Percentiles rank a stretch among this genome's conserved stretches.
phyloP scores from a whole-genome alignment of 2,329 filamentous ascomycete genomes.

The Claviceps citrina region DNA sequence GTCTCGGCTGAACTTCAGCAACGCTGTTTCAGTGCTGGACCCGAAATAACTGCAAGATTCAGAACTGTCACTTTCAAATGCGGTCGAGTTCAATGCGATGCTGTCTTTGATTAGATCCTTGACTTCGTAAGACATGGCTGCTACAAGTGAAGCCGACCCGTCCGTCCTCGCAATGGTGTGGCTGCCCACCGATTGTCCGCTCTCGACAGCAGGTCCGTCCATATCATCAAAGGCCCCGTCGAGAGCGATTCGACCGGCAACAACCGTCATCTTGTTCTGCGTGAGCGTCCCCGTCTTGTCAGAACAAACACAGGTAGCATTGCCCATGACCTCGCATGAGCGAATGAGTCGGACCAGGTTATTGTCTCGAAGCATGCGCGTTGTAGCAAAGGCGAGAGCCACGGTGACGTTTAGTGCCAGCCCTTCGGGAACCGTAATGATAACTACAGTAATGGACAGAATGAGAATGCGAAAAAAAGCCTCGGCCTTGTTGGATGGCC shows the following conservation, averaged over 20 bases:
- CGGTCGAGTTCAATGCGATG: slow-evolving; percentile 34
- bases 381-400: slow-evolving; percentile 46
- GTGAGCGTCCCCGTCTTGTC: slow-evolving; percentile 54
- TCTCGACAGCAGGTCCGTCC: slow-evolving; percentile 11
- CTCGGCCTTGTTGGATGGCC: slow-evolving; percentile 36
- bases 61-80: slow-evolving; percentile 32
- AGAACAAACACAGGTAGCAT: slow-evolving; percentile 47
- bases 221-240: slow-evolving; percentile 22
- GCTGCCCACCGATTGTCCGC: slow-evolving; percentile 10
- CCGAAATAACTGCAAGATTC: slow-evolving; percentile 29
- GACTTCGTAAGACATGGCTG: slow-evolving; percentile 19
- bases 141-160: slow-evolving; percentile 16
- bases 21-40: slow-evolving; percentile 39
- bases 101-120: slow-evolving; percentile 24
- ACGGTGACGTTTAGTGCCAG: slow-evolving; percentile 45
- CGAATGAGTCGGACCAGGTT: slow-evolving; percentile 44
- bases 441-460: slow-evolving; percentile 41
- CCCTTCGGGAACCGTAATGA: slow-evolving; percentile 46
- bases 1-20: slow-evolving; percentile 35
- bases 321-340: slow-evolving; percentile 49
- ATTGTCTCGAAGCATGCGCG: slow-evolving; percentile 47
- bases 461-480: slow-evolving; percentile 44
- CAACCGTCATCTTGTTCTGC: slow-evolving; percentile 47
- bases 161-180: slow-evolving; percentile 12
- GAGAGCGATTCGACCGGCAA: slow-evolving; percentile 37